Base-by-base conservation (phyloP, 116 monocot species). In the Cymodocea nodosa region DNA sequence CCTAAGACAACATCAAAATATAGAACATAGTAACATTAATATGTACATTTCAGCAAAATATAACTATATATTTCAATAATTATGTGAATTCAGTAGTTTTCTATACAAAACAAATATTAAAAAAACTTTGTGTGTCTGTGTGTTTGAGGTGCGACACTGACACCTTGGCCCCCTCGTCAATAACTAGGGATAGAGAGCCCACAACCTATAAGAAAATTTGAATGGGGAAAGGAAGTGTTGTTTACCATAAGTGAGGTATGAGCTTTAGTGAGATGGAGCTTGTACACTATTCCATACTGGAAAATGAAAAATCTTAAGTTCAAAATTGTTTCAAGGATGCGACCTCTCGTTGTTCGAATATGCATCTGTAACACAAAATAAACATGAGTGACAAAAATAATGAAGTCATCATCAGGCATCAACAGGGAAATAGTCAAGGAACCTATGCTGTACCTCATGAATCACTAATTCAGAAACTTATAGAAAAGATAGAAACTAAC, bases 231-330 rank as follows among this genome's bases (percentile, higher is more conserved):
- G 36, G 55, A 44, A 13, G 64, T 25, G 52, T 13, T 55, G 68
- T 25, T 44, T 76, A 76, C 94, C 23, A 81, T 81, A 7, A 94
- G 70, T 1, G 94, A 94, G 44, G 84, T 94, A 81, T 85, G 35
- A 34, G 71, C 34, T 53, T 77, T 82, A 23, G 84, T 83, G 65
- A 94, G 84, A 65, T 77, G 48, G 16, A 94, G 63, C 79, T 94
- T 94, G 75, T 94, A 94, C 37, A 94, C 90, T 62, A 94, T 90
- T 15, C 94, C 94, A 75, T 90, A 94, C 60, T 94, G 94, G 70
- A 94, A 94, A 66, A 94, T 87, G 15, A 85, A 67, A 79, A 94
- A 94, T 64, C 94, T 80, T 23, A 94, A 72, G 64, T 76, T 87
- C 59, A 94, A 73, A 68, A 94, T 90, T 44, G 90, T 89, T 75